Evolutionary conservation across 495 filamentous ascomycete genomes (phyloP).

Genomic region (Penicillium argentinense): DNA sequence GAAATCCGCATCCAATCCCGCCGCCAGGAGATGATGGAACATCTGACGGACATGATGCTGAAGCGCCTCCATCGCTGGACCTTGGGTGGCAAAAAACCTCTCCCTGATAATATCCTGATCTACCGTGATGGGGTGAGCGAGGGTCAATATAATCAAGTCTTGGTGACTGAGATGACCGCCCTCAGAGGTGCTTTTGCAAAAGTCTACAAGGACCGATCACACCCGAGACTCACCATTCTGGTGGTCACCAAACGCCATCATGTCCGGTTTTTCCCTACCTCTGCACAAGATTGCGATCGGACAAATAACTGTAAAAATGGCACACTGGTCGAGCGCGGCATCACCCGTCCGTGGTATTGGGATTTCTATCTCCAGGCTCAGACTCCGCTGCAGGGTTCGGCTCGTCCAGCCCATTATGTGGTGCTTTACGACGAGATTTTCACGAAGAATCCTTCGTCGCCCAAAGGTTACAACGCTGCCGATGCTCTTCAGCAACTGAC

Average conservation of each 20-base stretch:
- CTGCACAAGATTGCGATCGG: constrained; percentile 48
- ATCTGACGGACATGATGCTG: constrained; percentile 52
- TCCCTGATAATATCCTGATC: constrained; percentile 70
- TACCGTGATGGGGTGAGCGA: constrained; percentile 89
- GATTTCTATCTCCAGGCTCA: constrained; percentile 86
- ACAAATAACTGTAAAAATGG: constrained; percentile 65
- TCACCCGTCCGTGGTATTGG: constrained; percentile 67
- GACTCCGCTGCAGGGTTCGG: constrained; percentile 76
- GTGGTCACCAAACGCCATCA: constrained; percentile 82
- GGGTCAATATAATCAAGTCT: constrained; percentile 64
- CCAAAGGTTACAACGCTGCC: constrained; percentile 35
- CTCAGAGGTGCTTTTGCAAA: constrained; percentile 56
- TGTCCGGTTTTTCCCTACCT: constrained; percentile 72
- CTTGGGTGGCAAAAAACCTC: constrained; percentile 45
- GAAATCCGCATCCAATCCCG: constrained; percentile 56
- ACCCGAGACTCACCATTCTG: constrained; percentile 47
- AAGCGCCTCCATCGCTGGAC: constrained; percentile 61
- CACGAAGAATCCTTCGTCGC: constrained; percentile 25
- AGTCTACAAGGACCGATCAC: constrained; percentile 39
- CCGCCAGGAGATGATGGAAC: constrained; percentile 58
- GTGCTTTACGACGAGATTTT: constrained; percentile 72
- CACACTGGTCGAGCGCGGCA: constrained; percentile 77
- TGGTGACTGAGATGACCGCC: constrained; percentile 47
- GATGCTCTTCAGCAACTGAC: constrained; percentile 61
- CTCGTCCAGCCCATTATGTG: constrained; percentile 70